phyloP scores from a whole-genome alignment of 2,329 filamentous ascomycete genomes.

The Penicillium brasilianum region DNA sequence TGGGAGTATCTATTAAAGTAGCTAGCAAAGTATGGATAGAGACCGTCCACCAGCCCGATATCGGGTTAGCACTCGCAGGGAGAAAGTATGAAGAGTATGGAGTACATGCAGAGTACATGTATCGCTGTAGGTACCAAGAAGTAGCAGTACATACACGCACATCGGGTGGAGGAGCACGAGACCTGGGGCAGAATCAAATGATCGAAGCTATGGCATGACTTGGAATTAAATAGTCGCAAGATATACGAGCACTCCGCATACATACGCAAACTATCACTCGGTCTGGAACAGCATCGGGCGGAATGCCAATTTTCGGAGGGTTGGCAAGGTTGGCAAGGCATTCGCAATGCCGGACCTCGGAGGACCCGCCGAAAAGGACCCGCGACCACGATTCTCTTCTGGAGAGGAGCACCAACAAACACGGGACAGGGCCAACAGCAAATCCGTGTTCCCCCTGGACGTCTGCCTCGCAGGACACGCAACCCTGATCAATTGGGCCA shows the following conservation, averaged over 20 bases:
- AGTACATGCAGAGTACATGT: constrained; percentile 26
- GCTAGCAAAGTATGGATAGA: no score
- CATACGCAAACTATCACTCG: not conserved
- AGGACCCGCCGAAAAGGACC: constrained; percentile 11
- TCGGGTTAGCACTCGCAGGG: constrained; percentile 21
- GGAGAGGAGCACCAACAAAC: no score
- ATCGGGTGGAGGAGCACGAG: constrained; percentile 9
- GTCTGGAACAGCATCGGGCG: constrained; percentile 6
- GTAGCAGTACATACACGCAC: not conserved
- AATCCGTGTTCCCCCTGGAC: not conserved
- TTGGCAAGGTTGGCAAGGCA: not conserved
- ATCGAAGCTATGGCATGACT: not conserved
- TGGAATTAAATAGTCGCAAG: not conserved
- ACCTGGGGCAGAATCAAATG: not conserved
- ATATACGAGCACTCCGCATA: not conserved
- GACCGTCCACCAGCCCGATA: no score
- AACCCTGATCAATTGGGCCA: not conserved
- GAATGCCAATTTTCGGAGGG: constrained; percentile 18
- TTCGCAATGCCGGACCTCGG: constrained; percentile 5
- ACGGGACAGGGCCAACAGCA: not conserved
- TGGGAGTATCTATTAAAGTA: no score
- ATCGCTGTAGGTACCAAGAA: not conserved
- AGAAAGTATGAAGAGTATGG: constrained; percentile 1
- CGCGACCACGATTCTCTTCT: not conserved
- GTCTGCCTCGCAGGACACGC: not conserved